Base-by-base conservation (phyloP, 106 monocot species). In the Alisma plantagoaquatica region DNA sequence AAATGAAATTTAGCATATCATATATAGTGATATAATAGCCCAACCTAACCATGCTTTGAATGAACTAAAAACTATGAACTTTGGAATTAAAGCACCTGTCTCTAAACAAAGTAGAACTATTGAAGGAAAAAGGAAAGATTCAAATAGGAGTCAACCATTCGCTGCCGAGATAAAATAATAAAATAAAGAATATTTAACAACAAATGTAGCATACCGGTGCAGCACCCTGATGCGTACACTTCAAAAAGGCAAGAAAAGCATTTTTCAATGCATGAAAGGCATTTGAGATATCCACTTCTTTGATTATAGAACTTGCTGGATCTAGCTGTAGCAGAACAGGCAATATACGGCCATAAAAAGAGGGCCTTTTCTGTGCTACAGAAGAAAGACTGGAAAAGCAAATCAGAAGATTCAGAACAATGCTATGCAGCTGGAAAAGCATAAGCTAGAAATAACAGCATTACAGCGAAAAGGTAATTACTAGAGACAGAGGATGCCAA, bases 121-220 rank as follows among this genome's bases (percentile, higher is more conserved):
- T n/a, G n/a, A n/a, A n/a, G n/a, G n/a, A n/a, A n/a, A n/a, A n/a
- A n/a, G n/a, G n/a, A n/a, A n/a, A n/a, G n/a, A n/a, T n/a, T n/a
- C n/a, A n/a, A n/a, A n/a, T n/a, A n/a, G n/a, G n/a, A n/a, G n/a
- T n/a, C n/a, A n/a, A n/a, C n/a, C n/a, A n/a, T n/a, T n/a, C n/a
- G n/a, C n/a, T n/a, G n/a, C n/a, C n/a, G n/a, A n/a, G n/a, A n/a
- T n/a, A n/a, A n/a, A n/a, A n/a, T n/a, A n/a, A n/a, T n/a, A n/a
- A n/a, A n/a, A n/a, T n/a, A n/a, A n/a, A n/a, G n/a, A n/a, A n/a
- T n/a, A n/a, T n/a, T n/a, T n/a, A n/a, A n/a, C n/a, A n/a, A n/a
- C n/a, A n/a, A n/a, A n/a, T n/a, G n/a, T n/a, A n/a, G n/a, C n/a
- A 60, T 88, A 96, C 96, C 75, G 96, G 96, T 56, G 75, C 76